phyloP scores from a whole-genome alignment of 805 yeast species.

The Kluyveromyces wickerhamii region DNA sequence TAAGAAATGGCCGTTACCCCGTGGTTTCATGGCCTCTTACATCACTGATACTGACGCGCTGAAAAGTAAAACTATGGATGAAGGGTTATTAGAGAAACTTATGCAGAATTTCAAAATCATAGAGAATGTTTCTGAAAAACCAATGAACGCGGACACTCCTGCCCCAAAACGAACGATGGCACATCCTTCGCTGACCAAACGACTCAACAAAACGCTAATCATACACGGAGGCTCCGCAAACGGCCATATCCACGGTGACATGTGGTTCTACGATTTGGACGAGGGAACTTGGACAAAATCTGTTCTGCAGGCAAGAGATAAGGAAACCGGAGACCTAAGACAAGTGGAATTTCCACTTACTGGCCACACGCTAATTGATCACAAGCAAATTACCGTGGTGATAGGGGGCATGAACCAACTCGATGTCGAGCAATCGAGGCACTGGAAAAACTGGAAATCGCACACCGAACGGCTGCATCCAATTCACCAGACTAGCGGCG shows the following conservation, averaged over 20 bases:
- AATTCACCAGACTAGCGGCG: background rate
- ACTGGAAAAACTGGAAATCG: background rate
- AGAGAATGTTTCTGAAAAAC: conserved; percentile 12
- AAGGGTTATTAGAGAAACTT: conserved; percentile 16
- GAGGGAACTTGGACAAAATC: conserved; percentile 35
- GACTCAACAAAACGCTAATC: conserved; percentile 16
- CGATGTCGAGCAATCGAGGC: conserved; percentile 14
- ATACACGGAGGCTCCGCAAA: conserved; percentile 35
- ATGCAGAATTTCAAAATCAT: conserved; percentile 17
- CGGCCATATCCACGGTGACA: conserved; percentile 35
- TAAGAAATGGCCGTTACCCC: conserved; percentile 25
- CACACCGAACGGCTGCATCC: background rate
- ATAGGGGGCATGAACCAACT: conserved; percentile 24
- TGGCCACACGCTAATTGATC: conserved; percentile 23
- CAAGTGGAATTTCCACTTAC: conserved; percentile 18
- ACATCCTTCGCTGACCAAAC: background rate
- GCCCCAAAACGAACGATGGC: background rate
- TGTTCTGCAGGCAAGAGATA: conserved; percentile 11
- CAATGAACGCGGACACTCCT: background rate
- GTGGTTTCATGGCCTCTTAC: conserved; percentile 32
- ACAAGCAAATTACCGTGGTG: conserved; percentile 18
- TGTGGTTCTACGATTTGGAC: conserved; percentile 43
- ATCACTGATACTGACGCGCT: conserved; percentile 16
- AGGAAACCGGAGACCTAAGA: conserved; percentile 11
- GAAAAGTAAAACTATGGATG: conserved; percentile 10